Evolutionary conservation across 257 asterid genomes (phyloP), one percentile per base, ranked within the genome.

Genomic region (Salvia miltiorrhiza): DNA sequence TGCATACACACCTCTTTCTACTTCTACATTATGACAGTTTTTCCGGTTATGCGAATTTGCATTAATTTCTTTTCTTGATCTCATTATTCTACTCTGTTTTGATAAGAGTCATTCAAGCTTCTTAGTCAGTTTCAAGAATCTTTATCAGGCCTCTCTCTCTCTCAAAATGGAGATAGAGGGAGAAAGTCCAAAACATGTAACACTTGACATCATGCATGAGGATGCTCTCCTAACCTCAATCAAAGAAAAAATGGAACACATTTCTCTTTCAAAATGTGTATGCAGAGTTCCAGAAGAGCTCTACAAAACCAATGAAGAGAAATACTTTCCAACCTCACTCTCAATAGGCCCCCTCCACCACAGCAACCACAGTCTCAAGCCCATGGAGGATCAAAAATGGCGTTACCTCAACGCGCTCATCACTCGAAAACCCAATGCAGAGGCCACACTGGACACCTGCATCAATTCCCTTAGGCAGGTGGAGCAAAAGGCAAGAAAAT

Each of bases 281-380:
- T 30, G 76, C 71, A 76, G 74, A 72, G 81, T 82, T 53, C 77
- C 86, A 0, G 52, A 56, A 13, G 65, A 72, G 12, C 35, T 71
- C 35, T 52, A 8, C 61, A 70, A 68, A 64, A 77, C 28, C 23
- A 33, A 76, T 30, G 65, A 73, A 56, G 68, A 49, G 2, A 70
- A 69, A n/a, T 84, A 74, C 57, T 55, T 28, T 20, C 93, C 93
- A 7, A 69, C 64, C 20, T 47, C 70, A 7, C 76, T 84, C 59
- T 78, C 93, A 8, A 80, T 86, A 7, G 93, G 93, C 69, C 93
- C 93, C 24, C 54, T 80, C 57, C 93, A 84, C 74, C 80, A 73
- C 16, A 79, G 65, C 30, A 60, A 37, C 19, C 43, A 17, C 32
- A 2, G 5, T 3, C 81, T 80, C 33, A 75, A 63, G 55, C 53